A percentile compares a stretch with the other conserved stretches of the same genome.
Conservation (phyloP, 2,329 filamentous ascomycete genomes). For the Fusarium sp. region DNA sequence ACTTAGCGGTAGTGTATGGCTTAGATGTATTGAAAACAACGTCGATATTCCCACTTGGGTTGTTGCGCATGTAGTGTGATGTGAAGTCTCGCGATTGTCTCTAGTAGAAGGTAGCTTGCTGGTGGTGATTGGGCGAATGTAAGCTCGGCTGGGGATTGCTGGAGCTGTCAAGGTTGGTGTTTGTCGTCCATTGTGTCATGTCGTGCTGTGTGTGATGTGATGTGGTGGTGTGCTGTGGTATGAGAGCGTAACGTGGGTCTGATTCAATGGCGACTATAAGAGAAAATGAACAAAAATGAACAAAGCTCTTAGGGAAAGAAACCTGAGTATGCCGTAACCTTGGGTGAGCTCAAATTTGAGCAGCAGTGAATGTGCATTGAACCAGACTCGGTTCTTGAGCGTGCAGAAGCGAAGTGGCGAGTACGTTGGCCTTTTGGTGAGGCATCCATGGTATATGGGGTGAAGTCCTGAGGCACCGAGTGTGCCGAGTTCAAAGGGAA, state of each 20-base stretch:
- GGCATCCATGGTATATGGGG: neutral
- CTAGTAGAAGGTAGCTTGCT: neutral
- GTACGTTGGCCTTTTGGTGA: conserved; percentile 1
- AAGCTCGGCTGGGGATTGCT: neutral
- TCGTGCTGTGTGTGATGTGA: neutral
- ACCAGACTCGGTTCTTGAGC: neutral
- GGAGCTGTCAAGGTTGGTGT: too few species aligned
- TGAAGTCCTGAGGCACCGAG: neutral
- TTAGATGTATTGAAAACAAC: conserved; percentile 28
- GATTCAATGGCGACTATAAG: neutral
- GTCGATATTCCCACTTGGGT: conserved; percentile 14
- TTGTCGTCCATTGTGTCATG: neutral
- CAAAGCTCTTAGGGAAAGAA: neutral
- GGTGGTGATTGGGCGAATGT: neutral
- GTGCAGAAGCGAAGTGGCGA: neutral
- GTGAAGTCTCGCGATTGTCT: neutral
- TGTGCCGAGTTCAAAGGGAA: neutral
- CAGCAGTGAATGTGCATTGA: neutral
- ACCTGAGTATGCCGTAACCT: neutral
- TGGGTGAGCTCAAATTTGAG: neutral
- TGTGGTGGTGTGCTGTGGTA: neutral
- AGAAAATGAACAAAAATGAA: neutral
- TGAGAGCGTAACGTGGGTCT: neutral
- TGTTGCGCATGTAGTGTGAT: conserved; percentile 3
- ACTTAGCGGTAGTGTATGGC: conserved; percentile 13